Base-by-base conservation (phyloP, 2,329 filamentous ascomycete genomes). In the Rutstroemia sp. region DNA sequence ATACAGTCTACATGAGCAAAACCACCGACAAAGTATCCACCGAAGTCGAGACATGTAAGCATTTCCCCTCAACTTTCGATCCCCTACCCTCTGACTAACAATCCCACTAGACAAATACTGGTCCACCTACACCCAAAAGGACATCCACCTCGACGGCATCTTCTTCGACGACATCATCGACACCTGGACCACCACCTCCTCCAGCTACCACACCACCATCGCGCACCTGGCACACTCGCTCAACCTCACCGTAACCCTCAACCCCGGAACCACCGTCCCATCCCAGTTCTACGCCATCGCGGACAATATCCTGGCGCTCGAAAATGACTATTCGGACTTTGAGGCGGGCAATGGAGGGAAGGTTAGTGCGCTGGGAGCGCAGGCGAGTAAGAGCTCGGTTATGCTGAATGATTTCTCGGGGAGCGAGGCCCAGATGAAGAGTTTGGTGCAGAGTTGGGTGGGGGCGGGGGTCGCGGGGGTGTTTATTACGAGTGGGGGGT, bases 101-200 rank as follows among this genome's bases (percentile, higher is more conserved):
- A 3, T 3, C 4, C 40, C 5, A 5, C 5, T 3, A 56, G 54
- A 56, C 27, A 51, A 51, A 19, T 52, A 56, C 49, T 56, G 48
- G 54, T 56, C 54, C 6, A 56, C 48, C 1, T 52, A 56, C 12
- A 56, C 48, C 9, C 7, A 40, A 21, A 16, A 7, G 2, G 23
- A 56, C 10, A 56, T 53, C 9, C n/a, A 19, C 0, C 1, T 56
- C 5, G 25, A 42, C 17, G 48, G 54, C 8, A 51, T 56, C 14
- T 56, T 56, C 34, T 56, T 47, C 42, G 48, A 56, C 12, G 42
- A 56, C 19, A 30, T 34, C 12, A n/a, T 56, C n/a, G 38, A 21
- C 5, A 8, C n/a, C 3, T 56, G 48, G 48, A 40, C 40, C 8
- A 9, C 19, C 8, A 8, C 0, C 10, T 36, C 49, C 17, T 56